Percentiles rank a stretch among this genome's conserved stretches.
These are phyloP conservation scores for Arctium lappa DNA, from an alignment of 129 eudicot genomes.

Conservation along the genomic window DNA sequence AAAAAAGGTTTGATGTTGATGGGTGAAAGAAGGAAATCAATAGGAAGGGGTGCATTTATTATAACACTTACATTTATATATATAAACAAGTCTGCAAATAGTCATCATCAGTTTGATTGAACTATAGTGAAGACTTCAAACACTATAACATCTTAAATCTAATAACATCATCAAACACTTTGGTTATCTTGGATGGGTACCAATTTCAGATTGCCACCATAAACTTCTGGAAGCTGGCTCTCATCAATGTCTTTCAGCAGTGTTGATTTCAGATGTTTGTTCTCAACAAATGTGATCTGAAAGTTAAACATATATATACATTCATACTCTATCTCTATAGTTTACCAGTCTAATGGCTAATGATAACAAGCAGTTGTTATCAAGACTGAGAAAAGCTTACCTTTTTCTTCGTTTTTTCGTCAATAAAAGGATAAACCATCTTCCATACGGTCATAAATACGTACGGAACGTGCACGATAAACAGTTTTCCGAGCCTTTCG, in stretches of 20 bases:
- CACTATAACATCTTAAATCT: background rate
- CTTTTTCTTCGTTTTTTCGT: slow-evolving; percentile 76
- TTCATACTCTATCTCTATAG: background rate
- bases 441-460: slow-evolving; percentile 90
- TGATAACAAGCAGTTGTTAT: background rate
- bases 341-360: background rate
- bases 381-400: slow-evolving; percentile 21
- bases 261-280: slow-evolving; percentile 60
- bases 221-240: slow-evolving; percentile 66
- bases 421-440: slow-evolving; percentile 82
- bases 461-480: slow-evolving; percentile 71
- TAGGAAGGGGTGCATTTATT: too few species aligned
- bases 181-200: slow-evolving; percentile 48
- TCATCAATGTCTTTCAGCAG: slow-evolving; percentile 79
- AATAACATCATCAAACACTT: background rate
- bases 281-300: slow-evolving; percentile 87
- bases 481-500: slow-evolving; percentile 87
- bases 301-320: background rate
- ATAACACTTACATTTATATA: background rate
- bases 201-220: slow-evolving; percentile 70
- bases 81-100: background rate
- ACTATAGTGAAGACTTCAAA: background rate
- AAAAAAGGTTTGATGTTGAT: too few species aligned
- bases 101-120: background rate
- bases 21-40: too few species aligned